These are phyloP conservation scores for Coprinopsis marcescibilis DNA, from an alignment of 768 basidiomycete species.

Conservation along the genomic window DNA sequence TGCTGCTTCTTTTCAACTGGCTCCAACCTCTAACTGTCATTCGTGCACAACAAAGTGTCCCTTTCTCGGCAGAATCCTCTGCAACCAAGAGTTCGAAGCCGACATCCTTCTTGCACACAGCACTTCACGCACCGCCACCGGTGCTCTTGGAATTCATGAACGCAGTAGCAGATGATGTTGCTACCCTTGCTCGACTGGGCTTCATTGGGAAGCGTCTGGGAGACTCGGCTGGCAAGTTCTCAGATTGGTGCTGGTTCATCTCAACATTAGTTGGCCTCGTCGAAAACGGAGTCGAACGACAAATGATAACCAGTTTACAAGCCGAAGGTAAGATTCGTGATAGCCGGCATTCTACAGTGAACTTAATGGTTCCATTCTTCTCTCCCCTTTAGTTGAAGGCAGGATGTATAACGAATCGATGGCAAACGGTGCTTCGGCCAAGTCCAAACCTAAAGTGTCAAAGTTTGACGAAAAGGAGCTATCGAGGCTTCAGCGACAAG, in stretches of 20 bases:
- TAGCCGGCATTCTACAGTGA: too few species aligned
- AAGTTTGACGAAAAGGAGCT: constrained; percentile 71
- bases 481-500: constrained; percentile 58
- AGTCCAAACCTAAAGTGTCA: constrained; percentile 53
- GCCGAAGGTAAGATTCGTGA: constrained; percentile 57
- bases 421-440: constrained; percentile 55
- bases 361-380: background rate
- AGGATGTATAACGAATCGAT: constrained; percentile 72
- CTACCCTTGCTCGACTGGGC: constrained; percentile 68
- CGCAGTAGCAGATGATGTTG: constrained; percentile 71
- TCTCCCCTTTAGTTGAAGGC: constrained; percentile 50
- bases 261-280: constrained; percentile 76
- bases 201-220: constrained; percentile 61
- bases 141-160: constrained; percentile 74
- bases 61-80: constrained; percentile 47
- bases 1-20: constrained; percentile 83
- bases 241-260: constrained; percentile 85
- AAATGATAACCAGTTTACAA: constrained; percentile 59
- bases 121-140: constrained; percentile 78
- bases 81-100: constrained; percentile 34
- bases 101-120: constrained; percentile 64
- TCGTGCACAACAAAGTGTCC: constrained; percentile 61
- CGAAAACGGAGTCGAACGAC: constrained; percentile 76
- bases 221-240: constrained; percentile 63
- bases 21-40: constrained; percentile 67